Percentiles rank a stretch among this genome's conserved stretches.
phyloP scores from a whole-genome alignment of 2,329 filamentous ascomycete species.

The Pestalotiopsis sp. region DNA sequence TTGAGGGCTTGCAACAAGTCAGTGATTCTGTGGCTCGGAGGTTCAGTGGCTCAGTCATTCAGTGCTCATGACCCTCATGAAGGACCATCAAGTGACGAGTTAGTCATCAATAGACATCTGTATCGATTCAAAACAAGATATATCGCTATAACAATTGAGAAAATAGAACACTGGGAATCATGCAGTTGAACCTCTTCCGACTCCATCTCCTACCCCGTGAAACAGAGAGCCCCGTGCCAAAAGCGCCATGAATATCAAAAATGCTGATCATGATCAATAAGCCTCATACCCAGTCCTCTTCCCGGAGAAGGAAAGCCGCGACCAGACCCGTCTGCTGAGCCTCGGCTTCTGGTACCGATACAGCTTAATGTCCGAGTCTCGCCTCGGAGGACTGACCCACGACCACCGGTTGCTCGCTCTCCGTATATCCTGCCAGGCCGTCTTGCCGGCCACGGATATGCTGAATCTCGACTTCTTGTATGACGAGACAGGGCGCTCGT shows the following conservation, averaged over 20 bases:
- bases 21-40: no score
- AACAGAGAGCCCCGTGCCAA: background rate
- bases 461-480: background rate
- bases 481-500: background rate
- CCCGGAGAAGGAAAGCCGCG: background rate
- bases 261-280: background rate
- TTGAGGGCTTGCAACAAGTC: no score
- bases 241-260: background rate
- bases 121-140: background rate
- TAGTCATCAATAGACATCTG: background rate
- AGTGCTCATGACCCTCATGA: no score
- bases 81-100: background rate
- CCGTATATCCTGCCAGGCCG: constrained; percentile 4
- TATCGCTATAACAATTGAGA: background rate
- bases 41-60: no score
- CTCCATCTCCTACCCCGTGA: background rate
- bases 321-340: background rate
- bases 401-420: constrained; percentile 6
- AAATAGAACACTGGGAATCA: background rate
- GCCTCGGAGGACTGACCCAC: background rate
- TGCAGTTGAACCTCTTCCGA: background rate
- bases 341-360: background rate
- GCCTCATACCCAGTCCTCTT: background rate
- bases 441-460: background rate
- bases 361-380: background rate